Percentiles rank a stretch among this genome's conserved stretches.
Conservation (phyloP, 495 filamentous ascomycete species). For the Clavariopsis aquatica region DNA sequence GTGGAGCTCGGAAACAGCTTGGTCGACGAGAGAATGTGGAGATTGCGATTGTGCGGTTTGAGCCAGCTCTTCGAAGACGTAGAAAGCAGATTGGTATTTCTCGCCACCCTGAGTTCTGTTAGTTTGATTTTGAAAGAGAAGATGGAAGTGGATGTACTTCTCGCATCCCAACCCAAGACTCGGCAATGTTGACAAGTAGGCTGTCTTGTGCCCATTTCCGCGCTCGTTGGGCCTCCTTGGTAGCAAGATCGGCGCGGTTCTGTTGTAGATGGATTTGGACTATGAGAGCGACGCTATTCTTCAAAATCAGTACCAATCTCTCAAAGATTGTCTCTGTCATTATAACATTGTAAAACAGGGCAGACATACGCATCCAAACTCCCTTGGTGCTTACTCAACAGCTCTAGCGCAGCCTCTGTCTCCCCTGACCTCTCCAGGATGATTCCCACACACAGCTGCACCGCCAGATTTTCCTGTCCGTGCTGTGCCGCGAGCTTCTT, state of each 20-base stretch:
- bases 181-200: slow-evolving; percentile 88
- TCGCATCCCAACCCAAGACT: slow-evolving; percentile 90
- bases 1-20: slow-evolving; percentile 90
- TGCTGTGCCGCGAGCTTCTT: slow-evolving; percentile 66
- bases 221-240: slow-evolving; percentile 86
- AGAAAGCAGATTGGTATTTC: slow-evolving; percentile 95
- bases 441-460: slow-evolving; percentile 77
- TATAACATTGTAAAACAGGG: neutral
- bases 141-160: slow-evolving; percentile 61
- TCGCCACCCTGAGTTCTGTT: slow-evolving; percentile 71
- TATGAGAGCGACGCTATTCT: slow-evolving; percentile 47
- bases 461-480: slow-evolving; percentile 68
- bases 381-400: slow-evolving; percentile 81
- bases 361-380: slow-evolving; percentile 75
- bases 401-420: slow-evolving; percentile 76
- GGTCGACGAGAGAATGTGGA: slow-evolving; percentile 68
- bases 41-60: slow-evolving; percentile 73
- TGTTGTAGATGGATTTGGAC: slow-evolving; percentile 88
- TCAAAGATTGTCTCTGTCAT: neutral
- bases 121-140: slow-evolving; percentile 1
- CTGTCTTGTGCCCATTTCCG: slow-evolving; percentile 95
- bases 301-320: neutral
- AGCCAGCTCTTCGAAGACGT: slow-evolving; percentile 96
- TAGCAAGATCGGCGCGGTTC: slow-evolving; percentile 84
- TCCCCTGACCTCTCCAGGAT: slow-evolving; percentile 75